These are phyloP conservation scores for Nitzschia sp. DNA, from an alignment of 108 stramenopile species.

Conservation along the genomic window DNA sequence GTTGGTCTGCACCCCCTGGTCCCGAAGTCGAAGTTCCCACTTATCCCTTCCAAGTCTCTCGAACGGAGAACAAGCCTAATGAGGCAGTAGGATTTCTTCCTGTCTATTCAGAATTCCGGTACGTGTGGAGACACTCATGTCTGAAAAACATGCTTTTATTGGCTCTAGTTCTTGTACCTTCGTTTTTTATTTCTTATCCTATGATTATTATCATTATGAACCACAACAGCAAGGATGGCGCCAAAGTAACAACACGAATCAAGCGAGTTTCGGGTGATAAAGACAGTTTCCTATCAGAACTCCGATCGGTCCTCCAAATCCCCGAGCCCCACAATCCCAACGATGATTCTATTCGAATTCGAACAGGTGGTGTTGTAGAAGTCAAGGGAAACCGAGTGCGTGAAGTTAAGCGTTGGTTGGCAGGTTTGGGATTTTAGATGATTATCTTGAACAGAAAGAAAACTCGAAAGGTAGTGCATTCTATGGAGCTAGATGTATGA, in stretches of 20 bases:
- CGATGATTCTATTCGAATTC: conserved; percentile 59
- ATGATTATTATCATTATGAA: neutral
- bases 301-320: conserved; percentile 61
- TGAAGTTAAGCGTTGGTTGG: conserved; percentile 77
- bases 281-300: conserved; percentile 64
- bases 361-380: conserved; percentile 82
- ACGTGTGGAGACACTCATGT: conserved; percentile 18
- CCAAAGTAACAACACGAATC: conserved; percentile 74
- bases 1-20: conserved; percentile 74
- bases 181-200: neutral
- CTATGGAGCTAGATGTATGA: too few species aligned
- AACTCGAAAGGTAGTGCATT: too few species aligned
- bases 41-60: conserved; percentile 69
- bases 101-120: conserved; percentile 78
- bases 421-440: conserved; percentile 78
- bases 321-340: conserved; percentile 43
- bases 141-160: neutral
- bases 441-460: neutral
- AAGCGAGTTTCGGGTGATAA: conserved; percentile 74
- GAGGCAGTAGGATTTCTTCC: conserved; percentile 80
- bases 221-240: conserved; percentile 61
- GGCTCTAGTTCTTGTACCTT: neutral
- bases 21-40: conserved; percentile 48
- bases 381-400: conserved; percentile 73
- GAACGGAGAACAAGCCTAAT: conserved; percentile 73